These are phyloP conservation scores for Angophora floribunda DNA, from an alignment of 345 rosid genomes.

Conservation along the genomic window DNA sequence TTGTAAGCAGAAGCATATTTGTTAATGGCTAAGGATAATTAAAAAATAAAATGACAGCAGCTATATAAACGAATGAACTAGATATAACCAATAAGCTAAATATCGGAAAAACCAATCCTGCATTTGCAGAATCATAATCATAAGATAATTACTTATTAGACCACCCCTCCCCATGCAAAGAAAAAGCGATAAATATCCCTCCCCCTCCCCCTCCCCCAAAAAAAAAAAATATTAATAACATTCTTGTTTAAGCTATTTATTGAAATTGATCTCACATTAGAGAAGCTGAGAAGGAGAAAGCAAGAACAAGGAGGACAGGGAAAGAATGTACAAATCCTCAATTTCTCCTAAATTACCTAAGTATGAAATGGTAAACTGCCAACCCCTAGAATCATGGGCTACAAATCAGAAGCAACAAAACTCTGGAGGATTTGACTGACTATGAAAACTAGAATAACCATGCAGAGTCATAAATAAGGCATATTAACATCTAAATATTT, in stretches of 20 bases:
- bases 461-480: neutral
- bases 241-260: neutral
- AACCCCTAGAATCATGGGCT: neutral
- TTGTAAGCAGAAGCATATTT: neutral
- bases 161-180: neutral
- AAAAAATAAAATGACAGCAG: neutral
- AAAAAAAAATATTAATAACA: no score
- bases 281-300: neutral
- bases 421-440: neutral
- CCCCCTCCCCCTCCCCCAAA: no score
- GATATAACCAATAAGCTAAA: neutral
- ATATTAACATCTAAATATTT: neutral
- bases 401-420: neutral
- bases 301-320: neutral
- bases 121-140: neutral
- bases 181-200: neutral
- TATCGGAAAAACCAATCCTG: neutral
- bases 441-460: neutral
- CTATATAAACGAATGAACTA: neutral
- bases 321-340: neutral
- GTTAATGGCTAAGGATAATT: neutral
- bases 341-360: neutral
- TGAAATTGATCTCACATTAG: neutral
- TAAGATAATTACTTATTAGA: neutral
- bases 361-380: neutral